phyloP scores from a whole-genome alignment of 441 rosid species.

The Pelargonium fulgidum region DNA sequence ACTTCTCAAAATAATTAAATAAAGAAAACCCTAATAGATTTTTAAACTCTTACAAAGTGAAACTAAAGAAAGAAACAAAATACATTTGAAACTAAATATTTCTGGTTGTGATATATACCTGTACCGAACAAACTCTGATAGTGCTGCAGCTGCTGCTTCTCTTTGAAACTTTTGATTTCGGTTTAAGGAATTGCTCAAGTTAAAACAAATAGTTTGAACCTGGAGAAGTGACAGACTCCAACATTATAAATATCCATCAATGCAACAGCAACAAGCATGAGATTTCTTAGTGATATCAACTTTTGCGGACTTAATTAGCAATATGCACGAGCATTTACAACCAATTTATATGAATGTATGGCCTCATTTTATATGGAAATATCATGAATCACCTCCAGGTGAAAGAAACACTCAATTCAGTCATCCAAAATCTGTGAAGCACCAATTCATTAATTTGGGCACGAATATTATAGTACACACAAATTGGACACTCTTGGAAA shows the following conservation, averaged over 20 bases:
- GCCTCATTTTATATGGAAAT: not conserved
- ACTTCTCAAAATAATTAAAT: not conserved
- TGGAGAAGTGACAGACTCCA: constrained; percentile 26
- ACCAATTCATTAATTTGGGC: no score
- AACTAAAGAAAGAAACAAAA: constrained; percentile 10
- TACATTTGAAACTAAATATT: constrained; percentile 13
- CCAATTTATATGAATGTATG: not conserved
- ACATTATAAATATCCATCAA: not conserved
- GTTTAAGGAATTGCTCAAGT: constrained; percentile 74
- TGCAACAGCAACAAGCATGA: not conserved
- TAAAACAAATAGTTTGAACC: constrained; percentile 74
- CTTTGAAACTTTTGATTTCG: constrained; percentile 69
- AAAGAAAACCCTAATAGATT: no score
- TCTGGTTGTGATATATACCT: constrained; percentile 41
- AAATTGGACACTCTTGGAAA: no score
- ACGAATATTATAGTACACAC: no score
- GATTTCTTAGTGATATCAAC: not conserved
- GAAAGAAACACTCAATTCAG: not conserved
- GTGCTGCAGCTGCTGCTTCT: constrained; percentile 98
- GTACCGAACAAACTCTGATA: constrained; percentile 87
- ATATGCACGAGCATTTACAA: not conserved
- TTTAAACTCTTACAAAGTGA: constrained; percentile 1
- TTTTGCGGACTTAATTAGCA: not conserved
- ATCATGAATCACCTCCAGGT: not conserved
- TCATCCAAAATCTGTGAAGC: not conserved